Percentiles rank a stretch among this genome's conserved stretches.
Evolutionary conservation across 2,329 filamentous ascomycete species (phyloP).

Genomic region (Colletotrichum limetticola): DNA sequence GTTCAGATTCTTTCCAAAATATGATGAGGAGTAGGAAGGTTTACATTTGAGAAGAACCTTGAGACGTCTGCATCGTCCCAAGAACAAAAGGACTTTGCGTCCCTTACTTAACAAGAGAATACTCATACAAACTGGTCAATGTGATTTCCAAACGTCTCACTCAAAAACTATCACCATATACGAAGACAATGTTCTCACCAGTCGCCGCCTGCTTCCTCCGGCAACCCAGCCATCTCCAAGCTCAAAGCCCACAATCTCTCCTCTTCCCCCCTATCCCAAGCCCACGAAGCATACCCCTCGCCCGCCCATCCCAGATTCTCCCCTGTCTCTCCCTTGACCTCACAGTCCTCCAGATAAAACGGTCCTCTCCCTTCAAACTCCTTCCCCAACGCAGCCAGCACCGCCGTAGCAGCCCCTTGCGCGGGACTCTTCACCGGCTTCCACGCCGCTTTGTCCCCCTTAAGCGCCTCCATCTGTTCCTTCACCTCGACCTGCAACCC

Average conservation of each 20-base stretch:
- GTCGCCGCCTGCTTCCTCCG: neutral
- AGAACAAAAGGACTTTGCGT: too few relatives aligned
- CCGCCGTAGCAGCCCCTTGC: constrained; percentile 59
- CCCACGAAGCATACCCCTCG: neutral
- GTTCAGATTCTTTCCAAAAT: too few relatives aligned
- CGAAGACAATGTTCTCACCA: neutral
- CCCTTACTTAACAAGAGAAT: too few relatives aligned
- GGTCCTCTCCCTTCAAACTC: constrained; percentile 55
- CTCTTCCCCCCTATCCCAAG: constrained; percentile 4
- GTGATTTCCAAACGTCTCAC: too few relatives aligned
- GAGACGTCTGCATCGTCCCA: too few relatives aligned
- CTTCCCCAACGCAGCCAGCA: constrained; percentile 53
- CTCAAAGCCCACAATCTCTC: neutral
- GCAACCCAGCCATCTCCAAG: neutral
- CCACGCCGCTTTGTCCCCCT: neutral
- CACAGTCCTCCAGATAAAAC: constrained; percentile 55
- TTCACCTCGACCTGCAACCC: neutral
- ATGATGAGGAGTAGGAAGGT: too few relatives aligned
- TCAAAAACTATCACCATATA: neutral
- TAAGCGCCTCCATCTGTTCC: neutral
- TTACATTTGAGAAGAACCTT: too few relatives aligned
- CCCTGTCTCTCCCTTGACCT: neutral
- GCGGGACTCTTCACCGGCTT: constrained; percentile 36
- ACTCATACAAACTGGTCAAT: too few relatives aligned
- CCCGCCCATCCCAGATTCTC: neutral